Percentiles rank a stretch among this genome's conserved stretches.
Conservation (phyloP, 2,329 filamentous ascomycete species). For the Myriangium duriaei region DNA sequence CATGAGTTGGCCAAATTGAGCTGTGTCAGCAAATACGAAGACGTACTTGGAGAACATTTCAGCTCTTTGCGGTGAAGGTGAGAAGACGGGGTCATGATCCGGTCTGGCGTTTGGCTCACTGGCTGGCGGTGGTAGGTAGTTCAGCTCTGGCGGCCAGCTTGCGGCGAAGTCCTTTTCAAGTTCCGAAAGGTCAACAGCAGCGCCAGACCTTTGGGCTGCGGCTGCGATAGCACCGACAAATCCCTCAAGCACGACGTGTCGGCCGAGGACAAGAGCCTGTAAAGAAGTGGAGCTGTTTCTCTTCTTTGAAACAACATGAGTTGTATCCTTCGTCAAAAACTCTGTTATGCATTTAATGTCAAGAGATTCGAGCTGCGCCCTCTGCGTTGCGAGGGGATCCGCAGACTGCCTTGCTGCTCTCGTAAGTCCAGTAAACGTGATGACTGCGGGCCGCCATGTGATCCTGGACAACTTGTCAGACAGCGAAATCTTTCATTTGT, state of each 20-base stretch:
- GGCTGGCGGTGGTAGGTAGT: constrained; percentile 61
- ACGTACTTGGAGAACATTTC: constrained; percentile 77
- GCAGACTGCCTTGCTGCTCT: constrained; percentile 36
- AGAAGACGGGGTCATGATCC: constrained; percentile 45
- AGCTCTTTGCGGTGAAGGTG: constrained; percentile 55
- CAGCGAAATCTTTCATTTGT: neutral
- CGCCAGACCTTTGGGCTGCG: constrained; percentile 32
- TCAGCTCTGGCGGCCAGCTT: constrained; percentile 62
- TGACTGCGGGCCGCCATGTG: constrained; percentile 65
- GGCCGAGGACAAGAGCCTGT: constrained; percentile 72
- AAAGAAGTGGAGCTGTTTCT: constrained; percentile 80
- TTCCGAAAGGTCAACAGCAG: constrained; percentile 26
- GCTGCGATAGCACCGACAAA: constrained; percentile 60
- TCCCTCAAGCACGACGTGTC: constrained; percentile 58
- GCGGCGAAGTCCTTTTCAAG: constrained; percentile 70
- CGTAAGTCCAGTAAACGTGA: constrained; percentile 66
- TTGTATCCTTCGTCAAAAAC: constrained; percentile 59
- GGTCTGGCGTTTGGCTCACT: constrained; percentile 58
- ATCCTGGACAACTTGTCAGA: constrained; percentile 41
- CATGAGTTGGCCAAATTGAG: constrained; percentile 64
- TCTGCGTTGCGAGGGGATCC: constrained; percentile 46
- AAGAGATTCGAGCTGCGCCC: constrained; percentile 60
- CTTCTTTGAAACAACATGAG: constrained; percentile 79
- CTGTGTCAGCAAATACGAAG: constrained; percentile 70
- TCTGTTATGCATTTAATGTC: constrained; percentile 75